phyloP scores from a whole-genome alignment of 202 grass and related monocot species.

The Bolboschoenoplectus hybrid region DNA sequence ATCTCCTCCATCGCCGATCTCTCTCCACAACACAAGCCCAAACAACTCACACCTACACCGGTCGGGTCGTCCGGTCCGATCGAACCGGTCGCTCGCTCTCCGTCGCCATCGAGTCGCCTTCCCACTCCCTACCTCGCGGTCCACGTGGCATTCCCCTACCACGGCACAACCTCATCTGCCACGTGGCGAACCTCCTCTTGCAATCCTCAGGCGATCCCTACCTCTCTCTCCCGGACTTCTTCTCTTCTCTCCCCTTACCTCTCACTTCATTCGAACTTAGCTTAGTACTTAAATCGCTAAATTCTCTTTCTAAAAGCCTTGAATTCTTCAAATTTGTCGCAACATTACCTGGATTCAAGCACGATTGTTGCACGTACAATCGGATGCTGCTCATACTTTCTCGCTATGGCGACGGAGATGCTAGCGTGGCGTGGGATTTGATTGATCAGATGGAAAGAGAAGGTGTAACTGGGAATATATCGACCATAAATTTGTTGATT shows the following conservation, averaged over 20 bases:
- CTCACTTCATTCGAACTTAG: conserved; percentile 67
- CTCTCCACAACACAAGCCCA: conserved; percentile 40
- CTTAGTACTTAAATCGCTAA: conserved; percentile 68
- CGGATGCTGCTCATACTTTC: conserved; percentile 66
- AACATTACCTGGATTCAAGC: conserved; percentile 62
- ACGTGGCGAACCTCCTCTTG: conserved; percentile 55
- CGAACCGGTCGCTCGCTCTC: conserved; percentile 60
- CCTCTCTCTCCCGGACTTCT: conserved; percentile 67
- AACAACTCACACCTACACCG: conserved; percentile 59
- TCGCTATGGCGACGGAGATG: conserved; percentile 27
- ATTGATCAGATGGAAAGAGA: conserved; percentile 71
- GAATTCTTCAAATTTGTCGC: conserved; percentile 73
- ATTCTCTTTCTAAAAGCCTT: conserved; percentile 51
- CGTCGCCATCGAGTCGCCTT: conserved; percentile 55
- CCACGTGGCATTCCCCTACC: conserved; percentile 59
- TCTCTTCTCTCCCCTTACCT: conserved; percentile 48
- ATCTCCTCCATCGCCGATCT: conserved; percentile 45
- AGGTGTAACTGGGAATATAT: conserved; percentile 65
- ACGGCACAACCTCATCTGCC: conserved; percentile 74
- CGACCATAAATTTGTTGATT: conserved; percentile 78
- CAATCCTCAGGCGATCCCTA: conserved; percentile 47
- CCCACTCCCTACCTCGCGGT: conserved; percentile 37
- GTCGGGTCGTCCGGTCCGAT: conserved; percentile 62
- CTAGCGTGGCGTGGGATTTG: conserved; percentile 42
- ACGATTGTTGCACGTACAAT: conserved; percentile 93